These are phyloP conservation scores for Xylaria sp. DNA, from an alignment of 2,329 filamentous ascomycete genomes.

Conservation along the genomic window DNA sequence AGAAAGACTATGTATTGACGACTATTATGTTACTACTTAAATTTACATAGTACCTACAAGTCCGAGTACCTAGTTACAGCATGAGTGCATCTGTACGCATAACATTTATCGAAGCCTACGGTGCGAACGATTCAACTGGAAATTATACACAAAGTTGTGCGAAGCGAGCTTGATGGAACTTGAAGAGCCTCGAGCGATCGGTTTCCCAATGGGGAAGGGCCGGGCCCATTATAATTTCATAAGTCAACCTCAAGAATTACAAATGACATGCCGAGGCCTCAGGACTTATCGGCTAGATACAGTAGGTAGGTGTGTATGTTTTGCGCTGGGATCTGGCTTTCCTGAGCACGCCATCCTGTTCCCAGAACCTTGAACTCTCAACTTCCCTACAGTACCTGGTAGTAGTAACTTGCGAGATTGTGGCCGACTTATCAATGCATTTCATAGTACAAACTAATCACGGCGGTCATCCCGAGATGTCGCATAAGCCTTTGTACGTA, in stretches of 20 bases:
- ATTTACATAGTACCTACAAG: no score
- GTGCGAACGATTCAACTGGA: not conserved
- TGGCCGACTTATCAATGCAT: not conserved
- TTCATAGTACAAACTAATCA: not conserved
- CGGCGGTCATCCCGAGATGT: slow-evolving; percentile 24
- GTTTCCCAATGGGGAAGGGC: slow-evolving; percentile 30
- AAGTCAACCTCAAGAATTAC: slow-evolving; percentile 26
- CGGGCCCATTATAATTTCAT: slow-evolving; percentile 15
- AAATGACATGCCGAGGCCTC: slow-evolving; percentile 17
- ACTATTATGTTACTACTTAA: not conserved
- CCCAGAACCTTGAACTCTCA: not conserved
- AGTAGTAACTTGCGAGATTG: not conserved
- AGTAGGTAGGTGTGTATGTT: no score
- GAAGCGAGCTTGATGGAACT: not conserved
- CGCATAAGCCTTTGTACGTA: not conserved
- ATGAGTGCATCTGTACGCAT: not conserved
- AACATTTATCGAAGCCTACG: not conserved
- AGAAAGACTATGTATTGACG: not conserved
- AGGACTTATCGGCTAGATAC: not conserved
- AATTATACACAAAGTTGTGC: slow-evolving; percentile 18
- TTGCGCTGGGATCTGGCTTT: no score
- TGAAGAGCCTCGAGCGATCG: not conserved
- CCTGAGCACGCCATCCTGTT: not conserved
- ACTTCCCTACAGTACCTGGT: not conserved
- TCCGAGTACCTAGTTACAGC: not conserved